A percentile compares a stretch with the other conserved stretches of the same genome.
These are phyloP conservation scores for Aureobasidium sp. DNA, from an alignment of 2,329 filamentous ascomycete genomes.

Conservation along the genomic window DNA sequence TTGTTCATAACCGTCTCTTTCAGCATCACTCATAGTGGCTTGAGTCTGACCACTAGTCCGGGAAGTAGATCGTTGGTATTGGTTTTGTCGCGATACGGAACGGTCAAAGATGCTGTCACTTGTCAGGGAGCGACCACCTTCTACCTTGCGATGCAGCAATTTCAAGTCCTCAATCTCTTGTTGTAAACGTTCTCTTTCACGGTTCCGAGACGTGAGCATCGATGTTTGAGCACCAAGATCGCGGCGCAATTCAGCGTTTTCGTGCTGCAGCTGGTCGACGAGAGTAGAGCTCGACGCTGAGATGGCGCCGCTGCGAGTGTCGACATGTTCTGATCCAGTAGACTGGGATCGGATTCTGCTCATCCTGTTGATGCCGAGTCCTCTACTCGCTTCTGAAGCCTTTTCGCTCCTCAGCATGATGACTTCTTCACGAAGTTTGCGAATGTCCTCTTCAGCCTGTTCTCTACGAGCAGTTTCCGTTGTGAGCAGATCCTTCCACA, in stretches of 20 bases:
- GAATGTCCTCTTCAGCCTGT: constrained; percentile 83
- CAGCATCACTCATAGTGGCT: constrained; percentile 62
- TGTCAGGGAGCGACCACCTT: constrained; percentile 48
- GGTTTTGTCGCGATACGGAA: constrained; percentile 72
- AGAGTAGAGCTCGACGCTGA: constrained; percentile 58
- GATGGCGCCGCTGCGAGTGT: constrained; percentile 31
- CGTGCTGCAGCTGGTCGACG: constrained; percentile 81
- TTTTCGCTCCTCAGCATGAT: constrained; percentile 42
- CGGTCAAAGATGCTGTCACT: constrained; percentile 89
- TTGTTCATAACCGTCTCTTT: constrained; percentile 78
- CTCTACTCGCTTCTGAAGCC: constrained; percentile 26
- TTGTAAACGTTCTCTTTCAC: constrained; percentile 88
- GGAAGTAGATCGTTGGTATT: constrained; percentile 62
- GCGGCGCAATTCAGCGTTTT: constrained; percentile 84
- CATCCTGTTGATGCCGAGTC: constrained; percentile 24
- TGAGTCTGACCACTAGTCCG: constrained; percentile 61
- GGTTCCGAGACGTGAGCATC: constrained; percentile 92
- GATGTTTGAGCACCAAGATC: constrained; percentile 94
- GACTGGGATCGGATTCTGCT: constrained; percentile 31
- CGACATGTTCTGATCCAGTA: constrained; percentile 27
- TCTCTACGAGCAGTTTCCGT: constrained; percentile 84
- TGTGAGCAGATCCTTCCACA: constrained; percentile 91
- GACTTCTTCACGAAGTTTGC: constrained; percentile 73
- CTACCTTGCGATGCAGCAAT: constrained; percentile 68
- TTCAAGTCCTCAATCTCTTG: constrained; percentile 97